Evolutionary conservation across 2,329 filamentous ascomycete genomes (phyloP).

Genomic region (Aspergillus niger): DNA sequence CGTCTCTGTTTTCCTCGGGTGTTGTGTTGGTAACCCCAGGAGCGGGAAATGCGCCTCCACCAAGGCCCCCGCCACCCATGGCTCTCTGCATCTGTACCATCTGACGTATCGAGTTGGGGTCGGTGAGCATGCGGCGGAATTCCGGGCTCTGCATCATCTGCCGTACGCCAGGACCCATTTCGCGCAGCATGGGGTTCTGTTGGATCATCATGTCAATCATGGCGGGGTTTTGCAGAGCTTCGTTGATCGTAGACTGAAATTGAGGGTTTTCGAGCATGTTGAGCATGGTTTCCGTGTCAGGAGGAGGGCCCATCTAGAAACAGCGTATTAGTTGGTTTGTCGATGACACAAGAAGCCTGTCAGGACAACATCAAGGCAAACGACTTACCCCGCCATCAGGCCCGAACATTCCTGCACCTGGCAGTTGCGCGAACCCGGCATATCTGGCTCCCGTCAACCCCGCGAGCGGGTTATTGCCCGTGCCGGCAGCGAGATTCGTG

Average conservation of each 20-base stretch:
- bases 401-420: constrained; percentile 84
- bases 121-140: constrained; percentile 90
- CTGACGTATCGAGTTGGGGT: constrained; percentile 79
- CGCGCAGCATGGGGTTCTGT: constrained; percentile 78
- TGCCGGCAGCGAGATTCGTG: constrained; percentile 51
- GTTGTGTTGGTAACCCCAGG: constrained; percentile 90
- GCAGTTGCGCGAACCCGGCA: constrained; percentile 86
- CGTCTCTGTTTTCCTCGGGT: constrained; percentile 51
- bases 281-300: constrained; percentile 75
- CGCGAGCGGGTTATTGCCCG: constrained; percentile 83
- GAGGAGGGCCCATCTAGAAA: constrained; percentile 82
- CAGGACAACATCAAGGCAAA: neutral
- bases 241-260: constrained; percentile 84
- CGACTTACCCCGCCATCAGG: constrained; percentile 85
- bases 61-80: constrained; percentile 56
- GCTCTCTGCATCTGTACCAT: constrained; percentile 78
- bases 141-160: constrained; percentile 86
- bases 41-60: constrained; percentile 71
- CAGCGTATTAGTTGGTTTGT: constrained; percentile 19
- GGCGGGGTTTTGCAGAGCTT: constrained; percentile 91
- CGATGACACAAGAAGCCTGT: neutral
- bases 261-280: constrained; percentile 87
- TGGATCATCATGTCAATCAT: constrained; percentile 95
- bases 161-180: constrained; percentile 70
- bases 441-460: constrained; percentile 90